Evolutionary conservation across 176 grass and related monocot species (phyloP).

Genomic region (Guadua angustifolia): DNA sequence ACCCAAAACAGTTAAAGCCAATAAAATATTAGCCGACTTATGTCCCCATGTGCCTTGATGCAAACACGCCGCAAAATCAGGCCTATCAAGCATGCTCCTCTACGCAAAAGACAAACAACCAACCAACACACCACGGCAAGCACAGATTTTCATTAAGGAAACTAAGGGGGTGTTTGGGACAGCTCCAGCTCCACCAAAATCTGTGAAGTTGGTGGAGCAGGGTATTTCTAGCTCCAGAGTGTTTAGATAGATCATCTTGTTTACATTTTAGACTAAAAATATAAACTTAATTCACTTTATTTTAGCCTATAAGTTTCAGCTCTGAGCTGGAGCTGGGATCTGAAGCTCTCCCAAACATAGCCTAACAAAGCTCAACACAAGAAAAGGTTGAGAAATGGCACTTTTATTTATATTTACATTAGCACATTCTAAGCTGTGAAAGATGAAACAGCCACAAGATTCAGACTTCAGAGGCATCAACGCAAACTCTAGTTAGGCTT

Average conservation of each 20-base stretch:
- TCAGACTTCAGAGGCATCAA: slow-evolving; percentile 4
- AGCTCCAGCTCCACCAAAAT: too few species aligned
- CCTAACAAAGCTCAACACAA: neutral
- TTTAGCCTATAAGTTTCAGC: too few species aligned
- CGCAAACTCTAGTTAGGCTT: slow-evolving; percentile 37
- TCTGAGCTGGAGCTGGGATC: too few species aligned
- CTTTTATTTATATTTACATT: neutral
- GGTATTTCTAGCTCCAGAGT: too few species aligned
- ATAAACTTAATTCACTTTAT: too few species aligned
- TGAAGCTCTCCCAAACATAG: too few species aligned
- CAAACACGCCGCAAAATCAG: slow-evolving; percentile 41
- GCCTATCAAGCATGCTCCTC: slow-evolving; percentile 42
- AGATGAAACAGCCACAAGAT: slow-evolving; percentile 13
- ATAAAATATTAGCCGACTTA: slow-evolving; percentile 56
- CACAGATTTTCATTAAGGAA: slow-evolving; percentile 11
- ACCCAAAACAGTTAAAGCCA: slow-evolving; percentile 29
- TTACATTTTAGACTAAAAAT: too few species aligned
- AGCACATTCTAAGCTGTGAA: slow-evolving; percentile 4
- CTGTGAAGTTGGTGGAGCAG: too few species aligned
- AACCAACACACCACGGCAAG: neutral
- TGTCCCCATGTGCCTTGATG: slow-evolving; percentile 60
- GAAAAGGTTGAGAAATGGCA: slow-evolving; percentile 12
- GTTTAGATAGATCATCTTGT: too few species aligned
- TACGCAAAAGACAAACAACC: slow-evolving; percentile 45
- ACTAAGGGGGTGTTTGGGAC: too few species aligned